phyloP scores from a whole-genome alignment of 257 asterid species.

The Forsythia viridissima region DNA sequence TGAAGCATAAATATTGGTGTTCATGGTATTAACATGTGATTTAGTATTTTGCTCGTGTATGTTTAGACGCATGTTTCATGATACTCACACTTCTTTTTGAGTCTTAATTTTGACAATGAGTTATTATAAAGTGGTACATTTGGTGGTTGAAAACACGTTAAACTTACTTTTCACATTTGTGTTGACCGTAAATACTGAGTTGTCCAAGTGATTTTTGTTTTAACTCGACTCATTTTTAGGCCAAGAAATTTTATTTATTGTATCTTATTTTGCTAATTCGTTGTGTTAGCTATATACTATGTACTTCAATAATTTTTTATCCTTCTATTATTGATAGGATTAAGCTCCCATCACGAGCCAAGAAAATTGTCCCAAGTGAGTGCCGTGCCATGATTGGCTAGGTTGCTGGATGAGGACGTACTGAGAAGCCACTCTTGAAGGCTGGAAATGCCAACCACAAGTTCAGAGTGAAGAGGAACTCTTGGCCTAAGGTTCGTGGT shows the following conservation, averaged over 20 bases:
- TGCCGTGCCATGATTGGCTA: constrained; percentile 12
- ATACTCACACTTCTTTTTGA: too few relatives aligned
- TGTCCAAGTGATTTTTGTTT: too few relatives aligned
- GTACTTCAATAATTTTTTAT: too few relatives aligned
- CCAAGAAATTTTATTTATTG: not conserved
- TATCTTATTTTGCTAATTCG: too few relatives aligned
- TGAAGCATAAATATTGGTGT: not conserved
- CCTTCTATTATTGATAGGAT: not conserved
- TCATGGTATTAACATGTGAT: not conserved
- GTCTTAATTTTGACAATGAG: too few relatives aligned
- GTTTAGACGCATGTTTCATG: not conserved
- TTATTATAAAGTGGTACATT: not conserved
- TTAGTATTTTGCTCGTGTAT: not conserved
- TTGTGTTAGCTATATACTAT: too few relatives aligned
- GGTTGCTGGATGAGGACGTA: constrained; percentile 5
- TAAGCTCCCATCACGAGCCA: not conserved
- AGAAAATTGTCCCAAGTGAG: constrained; percentile 10
- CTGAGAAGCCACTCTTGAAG: not conserved
- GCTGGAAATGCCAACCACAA: not conserved
- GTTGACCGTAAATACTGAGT: too few relatives aligned
- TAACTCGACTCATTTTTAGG: not conserved
- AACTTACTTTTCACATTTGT: too few relatives aligned
- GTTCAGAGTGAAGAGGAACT: constrained; percentile 10
- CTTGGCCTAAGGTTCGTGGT: not conserved
- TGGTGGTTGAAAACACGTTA: not conserved